Evolutionary conservation across 1,139 yeast species (phyloP), one percentile per base, ranked within the genome.

Genomic region (Blastobotrys aristatus): DNA sequence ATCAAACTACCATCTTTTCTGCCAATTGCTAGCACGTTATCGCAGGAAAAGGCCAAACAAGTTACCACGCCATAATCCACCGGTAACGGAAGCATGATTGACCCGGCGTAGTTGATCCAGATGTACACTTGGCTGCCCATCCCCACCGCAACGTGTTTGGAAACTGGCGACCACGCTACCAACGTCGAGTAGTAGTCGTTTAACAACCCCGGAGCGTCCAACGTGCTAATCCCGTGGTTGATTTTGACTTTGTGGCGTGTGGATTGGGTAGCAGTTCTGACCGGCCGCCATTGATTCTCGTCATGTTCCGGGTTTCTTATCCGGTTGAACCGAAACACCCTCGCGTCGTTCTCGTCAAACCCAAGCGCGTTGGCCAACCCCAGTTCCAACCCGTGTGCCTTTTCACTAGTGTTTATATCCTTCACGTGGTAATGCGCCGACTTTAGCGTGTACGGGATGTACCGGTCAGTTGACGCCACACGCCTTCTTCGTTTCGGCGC

Each of bases 111-210:
- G 34, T 75, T 77, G 5, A 77, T 73, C 96, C 96, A 89, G 29
- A 82, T 60, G 60, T 78, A 85, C 0, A 80, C 84, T 6, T 74
- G 69, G 2, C 69, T 60, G 0, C 80, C 82, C 33, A 88, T 66
- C 0, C 92, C 97, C 1, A 88, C 90, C 0, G 84, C 84, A 0
- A 88, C 69, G 29, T 71, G 71, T 24, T 74, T 74, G 1, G 78
- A 66, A 22, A 60, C 60, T 2, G 64, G 62, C 0, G 90, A 80
- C 95, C 96, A 88, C 10, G 90, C 77, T 0, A 88, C 76, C 43
- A 85, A 69, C 58, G 86, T 85, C 1, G 88, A 76, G 64, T 89
- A 89, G 62, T 82, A 89, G 62, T 89, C 96, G 60, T 87, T 84
- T 50, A 84, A 70, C 45, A 89, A 66, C 0, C 81, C 80, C 0